Conservation (phyloP, 768 basidiomycete genomes). For the Podaxis pistillaris region DNA sequence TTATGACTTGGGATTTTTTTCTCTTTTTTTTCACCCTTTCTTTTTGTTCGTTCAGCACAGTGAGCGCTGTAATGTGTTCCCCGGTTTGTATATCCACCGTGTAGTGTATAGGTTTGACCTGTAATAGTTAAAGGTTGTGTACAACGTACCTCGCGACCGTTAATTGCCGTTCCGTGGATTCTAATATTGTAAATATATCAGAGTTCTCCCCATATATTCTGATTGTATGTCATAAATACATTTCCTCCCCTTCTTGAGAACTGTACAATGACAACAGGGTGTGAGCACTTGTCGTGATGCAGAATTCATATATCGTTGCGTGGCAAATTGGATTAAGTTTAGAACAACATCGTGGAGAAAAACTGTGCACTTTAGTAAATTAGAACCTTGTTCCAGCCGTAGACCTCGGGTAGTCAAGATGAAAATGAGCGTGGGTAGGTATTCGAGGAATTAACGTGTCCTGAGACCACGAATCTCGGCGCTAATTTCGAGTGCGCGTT, state of each 20-base stretch:
- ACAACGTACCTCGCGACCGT: too few species aligned
- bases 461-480: slow-evolving; percentile 48
- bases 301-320: too few species aligned
- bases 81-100: background rate
- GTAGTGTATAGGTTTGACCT: background rate
- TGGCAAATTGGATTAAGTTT: too few species aligned
- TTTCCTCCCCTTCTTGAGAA: too few species aligned
- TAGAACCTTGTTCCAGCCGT: background rate
- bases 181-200: too few species aligned
- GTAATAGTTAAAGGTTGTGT: background rate
- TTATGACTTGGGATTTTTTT: background rate
- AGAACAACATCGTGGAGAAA: too few species aligned
- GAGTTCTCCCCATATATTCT: too few species aligned
- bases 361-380: too few species aligned
- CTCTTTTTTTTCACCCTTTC: background rate
- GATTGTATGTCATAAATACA: too few species aligned
- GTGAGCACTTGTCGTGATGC: too few species aligned
- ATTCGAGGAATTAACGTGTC: background rate
- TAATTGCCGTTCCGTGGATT: too few species aligned
- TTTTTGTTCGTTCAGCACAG: background rate
- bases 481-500: slow-evolving; percentile 68
- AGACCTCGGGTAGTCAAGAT: background rate
- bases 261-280: too few species aligned
- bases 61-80: background rate
- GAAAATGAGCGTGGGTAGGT: background rate